phyloP scores from a whole-genome alignment of 192 early-diverging fungal species.

The Gaertneriomyces semiglobifer region DNA sequence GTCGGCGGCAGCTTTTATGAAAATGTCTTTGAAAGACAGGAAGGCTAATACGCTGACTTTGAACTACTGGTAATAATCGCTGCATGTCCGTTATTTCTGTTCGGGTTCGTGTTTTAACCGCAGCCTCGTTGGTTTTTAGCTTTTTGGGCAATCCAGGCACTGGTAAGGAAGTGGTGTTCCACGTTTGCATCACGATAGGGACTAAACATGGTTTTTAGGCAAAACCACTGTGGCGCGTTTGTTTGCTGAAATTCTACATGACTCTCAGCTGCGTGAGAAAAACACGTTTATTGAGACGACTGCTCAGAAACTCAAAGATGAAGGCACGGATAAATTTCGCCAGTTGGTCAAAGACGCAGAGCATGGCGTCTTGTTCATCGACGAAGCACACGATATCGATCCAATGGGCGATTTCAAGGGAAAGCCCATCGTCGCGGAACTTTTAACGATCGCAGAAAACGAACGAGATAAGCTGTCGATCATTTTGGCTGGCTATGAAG shows the following conservation, averaged over 20 bases:
- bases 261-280: constrained; percentile 27
- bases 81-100: too few species aligned
- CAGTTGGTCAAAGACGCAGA: constrained; percentile 20
- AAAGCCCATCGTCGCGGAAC: constrained; percentile 10
- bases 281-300: constrained; percentile 21
- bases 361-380: constrained; percentile 36
- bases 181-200: too few species aligned
- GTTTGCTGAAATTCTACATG: constrained; percentile 31
- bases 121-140: too few species aligned
- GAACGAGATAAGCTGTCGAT: constrained; percentile 34
- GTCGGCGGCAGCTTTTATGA: constrained; percentile 23
- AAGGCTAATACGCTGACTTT: constrained; percentile 28
- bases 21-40: constrained; percentile 13
- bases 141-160: constrained; percentile 38
- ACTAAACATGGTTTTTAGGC: background rate
- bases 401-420: constrained; percentile 30
- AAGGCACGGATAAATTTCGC: constrained; percentile 34
- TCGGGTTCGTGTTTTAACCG: too few species aligned
- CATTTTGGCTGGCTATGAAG: constrained; percentile 40
- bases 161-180: constrained; percentile 12
- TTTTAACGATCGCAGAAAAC: constrained; percentile 29
- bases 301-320: constrained; percentile 32
- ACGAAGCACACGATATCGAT: constrained; percentile 29
- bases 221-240: constrained; percentile 39
- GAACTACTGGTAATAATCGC: constrained; percentile 16